A percentile compares a stretch with the other conserved stretches of the same genome.
Evolutionary conservation across 768 basidiomycete species (phyloP).

Genomic region (Postia placenta): DNA sequence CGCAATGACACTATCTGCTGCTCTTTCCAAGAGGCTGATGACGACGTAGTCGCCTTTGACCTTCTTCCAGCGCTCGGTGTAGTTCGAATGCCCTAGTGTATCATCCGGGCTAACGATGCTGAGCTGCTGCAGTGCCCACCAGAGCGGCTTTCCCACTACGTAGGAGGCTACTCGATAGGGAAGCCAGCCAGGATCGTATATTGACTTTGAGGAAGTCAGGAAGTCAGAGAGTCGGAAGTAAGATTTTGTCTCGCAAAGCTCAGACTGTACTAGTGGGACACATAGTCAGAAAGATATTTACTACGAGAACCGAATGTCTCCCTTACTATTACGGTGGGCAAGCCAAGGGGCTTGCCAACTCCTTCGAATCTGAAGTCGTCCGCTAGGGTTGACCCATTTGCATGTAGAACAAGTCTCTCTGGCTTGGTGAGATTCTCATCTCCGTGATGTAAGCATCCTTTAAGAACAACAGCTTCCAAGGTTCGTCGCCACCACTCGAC

Average conservation of each 20-base stretch:
- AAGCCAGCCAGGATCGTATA: slow-evolving; percentile 64
- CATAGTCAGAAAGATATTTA: slow-evolving; percentile 18
- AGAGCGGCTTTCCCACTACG: slow-evolving; percentile 71
- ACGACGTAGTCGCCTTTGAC: slow-evolving; percentile 72
- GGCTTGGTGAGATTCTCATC: slow-evolving; percentile 3
- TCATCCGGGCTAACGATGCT: slow-evolving; percentile 54
- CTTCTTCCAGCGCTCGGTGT: slow-evolving; percentile 43
- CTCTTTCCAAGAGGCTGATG: slow-evolving; percentile 54
- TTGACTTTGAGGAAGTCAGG: slow-evolving; percentile 46
- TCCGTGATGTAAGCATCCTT: slow-evolving; percentile 42
- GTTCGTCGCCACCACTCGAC: slow-evolving; percentile 84
- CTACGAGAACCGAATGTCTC: neutral
- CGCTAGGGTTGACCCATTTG: slow-evolving; percentile 38
- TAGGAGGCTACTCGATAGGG: slow-evolving; percentile 65
- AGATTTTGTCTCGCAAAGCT: slow-evolving; percentile 41
- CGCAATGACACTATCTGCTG: slow-evolving; percentile 51
- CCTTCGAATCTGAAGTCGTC: slow-evolving; percentile 60
- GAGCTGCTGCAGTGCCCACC: slow-evolving; percentile 84
- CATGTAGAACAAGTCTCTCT: slow-evolving; percentile 58
- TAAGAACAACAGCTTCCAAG: slow-evolving; percentile 53
- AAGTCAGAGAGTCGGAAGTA: slow-evolving; percentile 52
- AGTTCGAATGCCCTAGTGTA: slow-evolving; percentile 28
- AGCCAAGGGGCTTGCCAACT: slow-evolving; percentile 68
- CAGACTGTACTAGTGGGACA: slow-evolving; percentile 57
- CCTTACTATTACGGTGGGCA: slow-evolving; percentile 73